A percentile compares a stretch with the other conserved stretches of the same genome.
These are phyloP conservation scores for Geranomyces variabilis DNA, from an alignment of 192 early-diverging fungal genomes.

Conservation along the genomic window DNA sequence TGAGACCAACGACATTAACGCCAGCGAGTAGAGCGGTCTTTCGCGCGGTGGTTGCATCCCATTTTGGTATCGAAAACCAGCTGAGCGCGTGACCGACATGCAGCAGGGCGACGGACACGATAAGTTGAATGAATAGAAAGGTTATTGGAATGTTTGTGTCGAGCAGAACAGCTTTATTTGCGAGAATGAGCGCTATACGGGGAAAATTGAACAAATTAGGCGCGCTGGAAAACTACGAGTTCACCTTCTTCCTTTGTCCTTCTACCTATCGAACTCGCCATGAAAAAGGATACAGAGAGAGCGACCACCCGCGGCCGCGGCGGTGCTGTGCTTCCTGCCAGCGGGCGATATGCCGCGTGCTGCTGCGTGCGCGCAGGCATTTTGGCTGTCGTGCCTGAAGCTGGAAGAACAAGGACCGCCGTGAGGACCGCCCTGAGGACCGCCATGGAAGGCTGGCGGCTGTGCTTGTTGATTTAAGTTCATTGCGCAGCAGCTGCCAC, in stretches of 20 bases:
- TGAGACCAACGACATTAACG: constrained; percentile 61
- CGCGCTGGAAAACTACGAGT: no score
- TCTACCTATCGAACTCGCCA: constrained; percentile 40
- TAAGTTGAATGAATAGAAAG: constrained; percentile 59
- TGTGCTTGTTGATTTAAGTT: no score
- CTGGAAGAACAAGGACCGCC: no score
- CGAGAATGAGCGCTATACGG: constrained; percentile 36
- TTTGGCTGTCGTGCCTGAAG: no score
- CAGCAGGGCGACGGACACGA: constrained; percentile 56
- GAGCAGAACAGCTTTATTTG: constrained; percentile 54
- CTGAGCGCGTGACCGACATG: constrained; percentile 29
- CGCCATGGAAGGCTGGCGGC: no score
- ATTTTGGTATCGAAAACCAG: constrained; percentile 24
- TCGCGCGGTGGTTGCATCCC: not conserved
- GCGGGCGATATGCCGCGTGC: no score
- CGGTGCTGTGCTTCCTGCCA: no score
- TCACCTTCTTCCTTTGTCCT: no score
- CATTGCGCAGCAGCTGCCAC: no score
- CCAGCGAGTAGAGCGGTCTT: constrained; percentile 46
- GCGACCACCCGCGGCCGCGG: not conserved
- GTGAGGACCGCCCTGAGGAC: no score
- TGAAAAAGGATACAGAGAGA: constrained; percentile 34
- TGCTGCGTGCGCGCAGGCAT: no score
- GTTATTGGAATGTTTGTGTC: constrained; percentile 51
- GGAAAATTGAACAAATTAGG: not conserved